These are phyloP conservation scores for Talaromyces stipitatus DNA, from an alignment of 495 filamentous ascomycete species.

Conservation along the genomic window DNA sequence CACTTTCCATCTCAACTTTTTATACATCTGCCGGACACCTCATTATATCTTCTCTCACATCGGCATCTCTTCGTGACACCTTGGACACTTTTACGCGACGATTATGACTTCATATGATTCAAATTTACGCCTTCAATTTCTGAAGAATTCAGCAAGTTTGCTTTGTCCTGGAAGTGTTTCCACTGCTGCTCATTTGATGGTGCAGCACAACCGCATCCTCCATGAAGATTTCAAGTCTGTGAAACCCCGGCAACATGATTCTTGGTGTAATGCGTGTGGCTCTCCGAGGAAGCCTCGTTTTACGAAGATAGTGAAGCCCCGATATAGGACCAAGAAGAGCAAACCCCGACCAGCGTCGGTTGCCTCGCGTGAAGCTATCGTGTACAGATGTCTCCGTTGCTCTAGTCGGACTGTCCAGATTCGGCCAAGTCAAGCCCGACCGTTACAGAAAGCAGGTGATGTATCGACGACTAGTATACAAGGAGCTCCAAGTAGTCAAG, in stretches of 20 bases:
- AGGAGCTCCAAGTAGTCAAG: neutral
- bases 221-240: constrained; percentile 30
- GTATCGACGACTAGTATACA: neutral
- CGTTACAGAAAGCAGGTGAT: constrained; percentile 1
- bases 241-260: constrained; percentile 29
- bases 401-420: constrained; percentile 24
- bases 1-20: neutral
- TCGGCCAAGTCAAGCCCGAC: constrained; percentile 3
- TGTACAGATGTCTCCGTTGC: constrained; percentile 35
- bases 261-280: constrained; percentile 46
- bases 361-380: constrained; percentile 17
- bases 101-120: constrained; percentile 28
- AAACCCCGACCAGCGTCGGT: constrained; percentile 13
- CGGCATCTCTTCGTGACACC: too few species aligned
- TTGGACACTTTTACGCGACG: neutral
- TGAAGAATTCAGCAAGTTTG: constrained; percentile 36
- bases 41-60: neutral
- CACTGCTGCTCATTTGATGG: constrained; percentile 40
- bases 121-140: constrained; percentile 30
- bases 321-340: constrained; percentile 13
- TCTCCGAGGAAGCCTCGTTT: constrained; percentile 34
- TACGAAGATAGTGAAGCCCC: constrained; percentile 25
- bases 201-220: constrained; percentile 32
- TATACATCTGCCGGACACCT: neutral
- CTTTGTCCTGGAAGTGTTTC: constrained; percentile 36